Conservation (phyloP, 768 basidiomycete genomes). For the Myochromella boudieri region DNA sequence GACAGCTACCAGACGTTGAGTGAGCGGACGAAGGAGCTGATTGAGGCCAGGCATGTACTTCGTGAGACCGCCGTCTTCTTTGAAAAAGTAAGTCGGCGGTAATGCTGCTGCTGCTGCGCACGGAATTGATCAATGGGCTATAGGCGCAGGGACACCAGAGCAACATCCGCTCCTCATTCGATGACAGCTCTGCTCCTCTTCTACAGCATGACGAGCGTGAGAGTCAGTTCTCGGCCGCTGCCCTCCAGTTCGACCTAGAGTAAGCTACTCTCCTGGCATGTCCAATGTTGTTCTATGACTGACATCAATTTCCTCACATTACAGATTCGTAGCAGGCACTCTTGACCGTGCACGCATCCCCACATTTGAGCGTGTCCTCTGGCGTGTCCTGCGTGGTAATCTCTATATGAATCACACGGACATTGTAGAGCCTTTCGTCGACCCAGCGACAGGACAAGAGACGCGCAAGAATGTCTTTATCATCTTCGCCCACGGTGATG, state of each 20-base stretch:
- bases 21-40: slow-evolving; percentile 80
- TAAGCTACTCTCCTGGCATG: slow-evolving; percentile 33
- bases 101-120: too few relatives aligned
- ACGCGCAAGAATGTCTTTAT: slow-evolving; percentile 99
- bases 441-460: slow-evolving; percentile 79
- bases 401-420: slow-evolving; percentile 99
- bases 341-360: slow-evolving; percentile 90
- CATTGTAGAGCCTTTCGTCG: slow-evolving; percentile 89
- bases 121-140: slow-evolving; percentile 1
- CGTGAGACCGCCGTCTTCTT: slow-evolving; percentile 97
- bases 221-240: slow-evolving; percentile 48
- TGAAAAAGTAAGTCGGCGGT: slow-evolving; percentile 60
- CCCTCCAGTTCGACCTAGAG: slow-evolving; percentile 86
- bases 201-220: slow-evolving; percentile 90
- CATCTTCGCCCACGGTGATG: slow-evolving; percentile 96
- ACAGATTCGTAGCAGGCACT: slow-evolving; percentile 92
- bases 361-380: slow-evolving; percentile 95
- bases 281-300: background rate
- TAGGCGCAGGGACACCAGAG: slow-evolving; percentile 78
- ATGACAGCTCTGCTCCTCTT: slow-evolving; percentile 88
- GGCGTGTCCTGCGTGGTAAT: slow-evolving; percentile 97
- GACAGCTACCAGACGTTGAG: slow-evolving; percentile 87
- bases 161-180: slow-evolving; percentile 86
- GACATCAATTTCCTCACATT: too few relatives aligned
- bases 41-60: slow-evolving; percentile 94